Conservation (phyloP, 1,139 yeast species). For the Taphrina confusa region DNA sequence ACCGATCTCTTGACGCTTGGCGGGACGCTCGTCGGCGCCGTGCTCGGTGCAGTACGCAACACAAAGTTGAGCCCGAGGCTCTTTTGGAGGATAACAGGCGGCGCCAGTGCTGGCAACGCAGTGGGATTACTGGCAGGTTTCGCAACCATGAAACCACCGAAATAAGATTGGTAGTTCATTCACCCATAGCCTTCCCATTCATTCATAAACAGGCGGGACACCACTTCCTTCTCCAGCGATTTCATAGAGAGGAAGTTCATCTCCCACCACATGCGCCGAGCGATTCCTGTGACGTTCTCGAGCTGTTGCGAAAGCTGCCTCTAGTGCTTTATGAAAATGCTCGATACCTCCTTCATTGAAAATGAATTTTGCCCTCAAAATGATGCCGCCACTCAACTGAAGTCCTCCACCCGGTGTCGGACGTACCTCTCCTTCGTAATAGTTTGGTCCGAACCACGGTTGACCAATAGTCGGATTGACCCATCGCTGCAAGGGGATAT, state of each 20-base stretch:
- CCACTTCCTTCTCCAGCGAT: constrained; percentile 8
- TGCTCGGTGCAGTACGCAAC: background rate
- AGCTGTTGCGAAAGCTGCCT: constrained; percentile 13
- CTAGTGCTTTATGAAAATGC: constrained; percentile 22
- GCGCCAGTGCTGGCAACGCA: constrained; percentile 3
- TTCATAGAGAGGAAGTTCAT: constrained; percentile 8
- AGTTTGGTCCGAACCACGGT: constrained; percentile 33
- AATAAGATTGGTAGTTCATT: too few relatives aligned
- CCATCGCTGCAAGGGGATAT: constrained; percentile 25
- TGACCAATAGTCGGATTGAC: constrained; percentile 18
- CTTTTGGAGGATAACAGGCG: background rate
- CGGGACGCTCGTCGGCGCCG: background rate
- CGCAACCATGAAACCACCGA: too few relatives aligned
- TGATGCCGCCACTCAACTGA: constrained; percentile 18
- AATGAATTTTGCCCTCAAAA: constrained; percentile 15
- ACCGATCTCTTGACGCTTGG: background rate
- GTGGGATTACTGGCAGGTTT: background rate
- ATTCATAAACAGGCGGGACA: constrained; percentile 10
- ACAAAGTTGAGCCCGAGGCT: background rate
- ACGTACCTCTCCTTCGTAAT: constrained; percentile 22
- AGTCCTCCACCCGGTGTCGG: constrained; percentile 30
- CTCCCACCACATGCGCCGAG: background rate
- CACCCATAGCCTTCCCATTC: too few relatives aligned
- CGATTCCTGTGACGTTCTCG: constrained; percentile 18
- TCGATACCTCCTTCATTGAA: constrained; percentile 30